Evolutionary conservation across 495 filamentous ascomycete genomes (phyloP), one percentile per base, ranked within the genome.

Genomic region (Hypoxylon perforatum): DNA sequence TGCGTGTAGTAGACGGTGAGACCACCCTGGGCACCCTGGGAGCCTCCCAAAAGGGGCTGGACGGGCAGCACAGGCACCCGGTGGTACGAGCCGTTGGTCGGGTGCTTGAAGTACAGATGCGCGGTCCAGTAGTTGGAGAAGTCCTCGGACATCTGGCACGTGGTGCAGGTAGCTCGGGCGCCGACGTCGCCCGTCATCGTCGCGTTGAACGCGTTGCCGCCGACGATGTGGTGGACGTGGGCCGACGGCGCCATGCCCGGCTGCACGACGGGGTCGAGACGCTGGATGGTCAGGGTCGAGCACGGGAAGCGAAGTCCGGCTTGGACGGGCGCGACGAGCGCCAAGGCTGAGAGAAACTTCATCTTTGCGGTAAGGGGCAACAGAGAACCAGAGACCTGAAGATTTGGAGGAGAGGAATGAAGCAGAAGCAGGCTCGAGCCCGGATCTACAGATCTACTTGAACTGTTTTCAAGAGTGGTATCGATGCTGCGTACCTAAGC

Each of bases 191-290:
- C 75, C 2, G 28, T 47, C 77, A 79, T 79, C 21, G 69, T 75
- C 9, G 72, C 71, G 25, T 75, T 76, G 69, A 79, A 79, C 33
- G 74, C 73, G 69, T 81, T 76, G 14, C 78, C 78, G 48, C 78
- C 79, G 10, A 79, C 76, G 22, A 80, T 76, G 41, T 78, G 77
- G 65, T 81, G 79, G 45, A 82, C 69, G 65, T 82, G 79, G n/a
- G 78, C 54, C n/a, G 77, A 75, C 1, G 78, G 77, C 14, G 58
- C 61, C 19, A 51, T 52, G 50, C 77, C 78, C 6, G 79, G 78
- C 68, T 81, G 75, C 56, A 80, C 79, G 42, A 79, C 59, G 7
- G 79, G 79, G 54, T 81, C 79, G 21, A 81, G 73, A 17, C 79
- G 74, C 55, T 81, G 79, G 52, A 81, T 75, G 35, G 71, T 76